These are phyloP conservation scores for Funneliformis mosseae DNA, from an alignment of 192 early-diverging fungal species.

Conservation along the genomic window DNA sequence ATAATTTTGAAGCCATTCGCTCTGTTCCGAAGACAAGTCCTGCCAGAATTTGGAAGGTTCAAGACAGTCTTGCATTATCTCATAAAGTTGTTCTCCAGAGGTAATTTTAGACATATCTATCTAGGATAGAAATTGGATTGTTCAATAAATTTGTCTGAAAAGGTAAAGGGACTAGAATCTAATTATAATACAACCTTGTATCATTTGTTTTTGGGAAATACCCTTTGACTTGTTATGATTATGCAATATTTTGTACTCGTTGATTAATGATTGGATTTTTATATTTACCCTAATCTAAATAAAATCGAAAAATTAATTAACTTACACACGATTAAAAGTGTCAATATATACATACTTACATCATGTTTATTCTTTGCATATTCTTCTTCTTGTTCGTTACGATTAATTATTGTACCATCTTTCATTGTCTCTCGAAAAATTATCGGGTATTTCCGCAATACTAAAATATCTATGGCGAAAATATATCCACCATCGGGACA, in stretches of 20 bases:
- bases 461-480: constrained; percentile 57
- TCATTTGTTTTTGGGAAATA: neutral
- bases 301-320: neutral
- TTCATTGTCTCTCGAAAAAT: constrained; percentile 47
- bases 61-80: neutral
- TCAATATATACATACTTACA: constrained; percentile 35
- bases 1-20: neutral
- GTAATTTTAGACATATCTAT: neutral
- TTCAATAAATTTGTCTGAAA: neutral
- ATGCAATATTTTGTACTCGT: neutral
- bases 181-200: neutral
- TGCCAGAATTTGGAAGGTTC: neutral
- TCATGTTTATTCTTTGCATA: constrained; percentile 36
- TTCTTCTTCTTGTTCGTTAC: constrained; percentile 57
- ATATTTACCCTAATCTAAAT: neutral
- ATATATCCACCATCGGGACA: constrained; percentile 58
- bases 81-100: constrained; percentile 3
- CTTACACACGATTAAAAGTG: neutral
- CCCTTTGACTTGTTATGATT: neutral
- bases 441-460: constrained; percentile 56
- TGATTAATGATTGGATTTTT: neutral
- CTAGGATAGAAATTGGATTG: neutral
- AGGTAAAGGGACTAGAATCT: neutral
- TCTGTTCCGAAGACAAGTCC: neutral
- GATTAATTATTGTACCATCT: constrained; percentile 41